A percentile compares a stretch with the other conserved stretches of the same genome.
Evolutionary conservation across 805 yeast species (phyloP).

Genomic region (Priceomyces fermenticarens): DNA sequence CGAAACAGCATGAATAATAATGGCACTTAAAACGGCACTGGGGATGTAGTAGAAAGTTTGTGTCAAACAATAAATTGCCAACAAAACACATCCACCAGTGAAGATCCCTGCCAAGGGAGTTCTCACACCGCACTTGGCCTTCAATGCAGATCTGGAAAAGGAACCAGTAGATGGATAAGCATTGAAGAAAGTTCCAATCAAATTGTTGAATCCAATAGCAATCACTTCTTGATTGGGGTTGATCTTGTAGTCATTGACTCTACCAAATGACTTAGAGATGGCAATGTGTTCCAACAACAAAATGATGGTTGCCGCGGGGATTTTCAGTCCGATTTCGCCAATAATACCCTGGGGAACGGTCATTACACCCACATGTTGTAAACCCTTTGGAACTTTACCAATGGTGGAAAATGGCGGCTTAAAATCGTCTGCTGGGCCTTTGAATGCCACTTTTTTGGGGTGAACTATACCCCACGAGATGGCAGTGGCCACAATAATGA

Average conservation of each 20-base stretch:
- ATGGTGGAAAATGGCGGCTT: conserved; percentile 55
- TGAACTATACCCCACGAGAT: conserved; percentile 76
- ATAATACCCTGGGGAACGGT: conserved; percentile 58
- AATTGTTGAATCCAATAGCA: conserved; percentile 89
- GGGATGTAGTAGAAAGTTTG: conserved; percentile 86
- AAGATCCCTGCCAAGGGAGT: conserved; percentile 91
- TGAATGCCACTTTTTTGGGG: conserved; percentile 31
- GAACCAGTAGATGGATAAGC: conserved; percentile 98
- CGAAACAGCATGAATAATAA: conserved; percentile 90
- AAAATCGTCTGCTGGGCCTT: conserved; percentile 30
- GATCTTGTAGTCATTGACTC: conserved; percentile 86
- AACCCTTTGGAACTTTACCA: conserved; percentile 81
- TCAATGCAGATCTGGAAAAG: conserved; percentile 89
- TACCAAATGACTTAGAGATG: conserved; percentile 88
- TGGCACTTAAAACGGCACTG: conserved; percentile 80
- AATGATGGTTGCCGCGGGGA: conserved; percentile 84
- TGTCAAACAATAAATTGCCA: conserved; percentile 84
- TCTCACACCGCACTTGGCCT: conserved; percentile 92
- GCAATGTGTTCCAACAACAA: conserved; percentile 89
- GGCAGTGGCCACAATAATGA: conserved; percentile 77
- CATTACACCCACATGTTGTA: conserved; percentile 73
- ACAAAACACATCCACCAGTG: conserved; percentile 83
- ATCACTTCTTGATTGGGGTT: conserved; percentile 91
- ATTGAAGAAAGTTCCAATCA: conserved; percentile 86
- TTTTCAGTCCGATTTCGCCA: conserved; percentile 62